Percentiles rank a stretch among this genome's conserved stretches.
These are phyloP conservation scores for Ceratobasidium sp. DNA, from an alignment of 1,284 basidiomycete genomes.

Conservation along the genomic window DNA sequence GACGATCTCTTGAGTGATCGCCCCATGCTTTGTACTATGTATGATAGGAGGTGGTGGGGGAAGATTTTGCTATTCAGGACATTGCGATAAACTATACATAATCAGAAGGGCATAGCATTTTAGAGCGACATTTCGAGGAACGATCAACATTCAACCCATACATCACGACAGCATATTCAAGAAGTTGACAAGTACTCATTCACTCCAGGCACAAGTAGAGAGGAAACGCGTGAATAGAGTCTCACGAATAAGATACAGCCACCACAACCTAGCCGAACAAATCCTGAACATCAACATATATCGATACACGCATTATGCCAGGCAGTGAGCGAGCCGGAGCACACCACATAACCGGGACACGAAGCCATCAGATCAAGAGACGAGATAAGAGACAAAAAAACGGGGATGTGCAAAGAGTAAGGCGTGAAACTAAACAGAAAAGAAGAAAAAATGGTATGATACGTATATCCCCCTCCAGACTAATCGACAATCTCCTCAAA, in stretches of 20 bases:
- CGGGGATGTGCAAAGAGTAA: too few relatives aligned
- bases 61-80: too few relatives aligned
- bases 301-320: constrained; percentile 38
- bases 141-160: too few relatives aligned
- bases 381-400: constrained; percentile 3
- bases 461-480: neutral
- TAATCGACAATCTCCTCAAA: constrained; percentile 42
- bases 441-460: neutral
- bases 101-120: too few relatives aligned
- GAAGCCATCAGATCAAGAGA: neutral
- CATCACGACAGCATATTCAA: constrained; percentile 1
- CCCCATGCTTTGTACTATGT: neutral
- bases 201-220: constrained; percentile 1
- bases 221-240: constrained; percentile 1
- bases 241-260: constrained; percentile 41
- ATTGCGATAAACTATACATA: too few relatives aligned
- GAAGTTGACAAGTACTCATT: too few relatives aligned
- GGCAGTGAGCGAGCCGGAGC: constrained; percentile 9
- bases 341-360: neutral
- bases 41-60: neutral
- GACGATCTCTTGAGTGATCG: constrained; percentile 25
- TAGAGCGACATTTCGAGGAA: too few relatives aligned
- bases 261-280: constrained; percentile 12
- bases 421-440: neutral
- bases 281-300: constrained; percentile 21